Evolutionary conservation across 257 asterid genomes (phyloP), one percentile per base, ranked within the genome.

Genomic region (Orobanche coerulescens): DNA sequence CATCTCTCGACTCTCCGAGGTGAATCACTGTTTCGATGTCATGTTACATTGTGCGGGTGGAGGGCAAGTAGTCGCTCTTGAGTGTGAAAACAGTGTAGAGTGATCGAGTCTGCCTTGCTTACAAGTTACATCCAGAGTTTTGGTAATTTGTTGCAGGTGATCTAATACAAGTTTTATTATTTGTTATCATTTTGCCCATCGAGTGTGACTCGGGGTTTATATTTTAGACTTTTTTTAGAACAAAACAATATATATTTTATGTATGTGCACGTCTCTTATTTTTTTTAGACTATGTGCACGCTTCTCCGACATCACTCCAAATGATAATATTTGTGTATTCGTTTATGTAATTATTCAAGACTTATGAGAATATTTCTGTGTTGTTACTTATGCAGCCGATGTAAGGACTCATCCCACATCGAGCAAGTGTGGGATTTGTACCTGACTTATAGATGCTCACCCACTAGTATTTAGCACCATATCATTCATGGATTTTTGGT

Each of bases 51-150:
- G 20, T 43, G 39, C n/a, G 8, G 33, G 47, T 40, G 36, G 52
- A 8, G 26, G 59, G 61, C 34, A 51, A 12, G 7, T 22, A 47
- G 8, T 13, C 64, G 19, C 19, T 14, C 48, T 37, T 30, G 6
- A 69, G 30, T 42, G 59, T 44, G 58, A 61, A 51, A 51, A 34
- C 11, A 36, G 5, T 3, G 8, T 56, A 25, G 58, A 33, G 64
- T 39, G 46, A 26, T 33, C 73, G 48, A 48, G n/a, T 22, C 13
- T 40, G 39, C 11, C 52, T 28, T 42, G 64, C 12, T 14, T 37
- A n/a, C n/a, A n/a, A n/a, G n/a, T n/a, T n/a, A n/a, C 67, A 16
- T 30, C 56, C 39, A 43, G 36, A 67, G 40, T 75, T 71, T 63
- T 58, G 69, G 61, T 31, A 48, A 58, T 52, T 19, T 54, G 39